Evolutionary conservation across 1,284 basidiomycete species (phyloP).

Genomic region (Cutaneotrichosporon mucoides): DNA sequence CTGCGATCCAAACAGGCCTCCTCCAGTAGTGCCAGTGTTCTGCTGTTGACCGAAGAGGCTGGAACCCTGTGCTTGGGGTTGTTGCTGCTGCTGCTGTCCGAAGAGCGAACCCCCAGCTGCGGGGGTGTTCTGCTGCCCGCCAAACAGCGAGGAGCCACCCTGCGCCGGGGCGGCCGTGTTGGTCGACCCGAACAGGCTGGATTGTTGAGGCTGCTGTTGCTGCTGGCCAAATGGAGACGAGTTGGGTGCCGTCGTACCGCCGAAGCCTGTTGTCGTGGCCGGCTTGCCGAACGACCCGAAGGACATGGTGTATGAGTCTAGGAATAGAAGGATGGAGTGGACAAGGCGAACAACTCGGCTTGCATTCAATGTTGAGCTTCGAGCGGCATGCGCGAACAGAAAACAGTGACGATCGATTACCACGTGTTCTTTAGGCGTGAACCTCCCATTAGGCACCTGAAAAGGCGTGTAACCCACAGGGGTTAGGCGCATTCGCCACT

Average conservation of each 20-base stretch:
- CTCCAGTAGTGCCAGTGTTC: background rate
- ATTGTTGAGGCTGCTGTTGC: conserved; percentile 5
- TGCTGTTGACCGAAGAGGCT: conserved; percentile 3
- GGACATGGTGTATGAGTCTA: background rate
- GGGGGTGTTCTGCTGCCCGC: conserved; percentile 7
- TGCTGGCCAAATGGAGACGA: conserved; percentile 6
- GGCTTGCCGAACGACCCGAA: conserved; percentile 4
- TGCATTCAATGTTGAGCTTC: no score
- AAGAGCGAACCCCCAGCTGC: conserved; percentile 18
- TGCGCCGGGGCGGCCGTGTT: conserved; percentile 4
- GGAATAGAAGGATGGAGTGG: no score
- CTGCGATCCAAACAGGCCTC: conserved; percentile 18
- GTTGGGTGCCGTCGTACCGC: conserved; percentile 12
- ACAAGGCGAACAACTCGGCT: no score
- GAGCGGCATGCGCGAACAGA: no score
- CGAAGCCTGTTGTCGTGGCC: conserved; percentile 17
- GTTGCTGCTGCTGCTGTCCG: conserved; percentile 19
- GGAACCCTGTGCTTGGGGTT: background rate
- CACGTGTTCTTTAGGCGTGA: no score
- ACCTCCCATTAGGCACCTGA: no score
- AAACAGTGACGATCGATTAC: no score
- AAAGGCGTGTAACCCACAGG: no score
- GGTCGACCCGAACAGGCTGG: conserved; percentile 10
- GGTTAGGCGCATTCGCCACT: no score
- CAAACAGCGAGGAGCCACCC: conserved; percentile 5